A percentile compares a stretch with the other conserved stretches of the same genome.
phyloP scores from a whole-genome alignment of 2,329 filamentous ascomycete species.

The Volutella citrinella region DNA sequence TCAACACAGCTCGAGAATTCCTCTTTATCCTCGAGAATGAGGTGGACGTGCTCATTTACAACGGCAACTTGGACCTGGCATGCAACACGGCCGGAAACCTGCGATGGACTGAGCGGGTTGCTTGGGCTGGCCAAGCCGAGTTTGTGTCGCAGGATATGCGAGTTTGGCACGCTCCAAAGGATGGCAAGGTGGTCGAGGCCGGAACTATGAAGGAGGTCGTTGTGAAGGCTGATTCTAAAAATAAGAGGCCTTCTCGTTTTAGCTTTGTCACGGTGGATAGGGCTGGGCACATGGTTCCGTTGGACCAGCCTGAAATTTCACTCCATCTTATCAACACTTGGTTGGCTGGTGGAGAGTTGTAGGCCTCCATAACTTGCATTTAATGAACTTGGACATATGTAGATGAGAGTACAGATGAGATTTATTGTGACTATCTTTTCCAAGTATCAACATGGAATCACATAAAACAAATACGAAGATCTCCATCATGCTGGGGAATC shows the following conservation, averaged over 20 bases:
- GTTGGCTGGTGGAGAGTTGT: no score
- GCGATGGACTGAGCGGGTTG: constrained; percentile 13
- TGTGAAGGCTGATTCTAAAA: neutral
- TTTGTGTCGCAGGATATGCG: constrained; percentile 13
- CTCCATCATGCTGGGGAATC: no score
- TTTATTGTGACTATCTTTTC: no score
- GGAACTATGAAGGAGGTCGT: constrained; percentile 15
- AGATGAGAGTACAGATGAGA: no score
- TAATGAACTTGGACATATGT: no score
- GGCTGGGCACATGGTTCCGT: constrained; percentile 17
- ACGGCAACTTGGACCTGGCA: constrained; percentile 18
- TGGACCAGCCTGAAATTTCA: constrained; percentile 5
- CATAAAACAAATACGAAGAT: no score
- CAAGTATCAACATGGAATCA: no score
- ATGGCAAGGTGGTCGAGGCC: constrained; percentile 8
- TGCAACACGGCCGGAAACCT: constrained; percentile 20
- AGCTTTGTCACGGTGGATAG: constrained; percentile 13
- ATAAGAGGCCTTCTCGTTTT: constrained; percentile 2
- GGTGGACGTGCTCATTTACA: constrained; percentile 16
- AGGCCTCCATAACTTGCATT: no score
- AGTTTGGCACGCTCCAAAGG: constrained; percentile 6
- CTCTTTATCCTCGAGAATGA: constrained; percentile 7
- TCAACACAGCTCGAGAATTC: constrained; percentile 10
- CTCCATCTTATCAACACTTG: constrained; percentile 4
- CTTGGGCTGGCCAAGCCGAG: constrained; percentile 16